Conservation (phyloP, 768 basidiomycete species). For the Kwoniella newhampshirensis region DNA sequence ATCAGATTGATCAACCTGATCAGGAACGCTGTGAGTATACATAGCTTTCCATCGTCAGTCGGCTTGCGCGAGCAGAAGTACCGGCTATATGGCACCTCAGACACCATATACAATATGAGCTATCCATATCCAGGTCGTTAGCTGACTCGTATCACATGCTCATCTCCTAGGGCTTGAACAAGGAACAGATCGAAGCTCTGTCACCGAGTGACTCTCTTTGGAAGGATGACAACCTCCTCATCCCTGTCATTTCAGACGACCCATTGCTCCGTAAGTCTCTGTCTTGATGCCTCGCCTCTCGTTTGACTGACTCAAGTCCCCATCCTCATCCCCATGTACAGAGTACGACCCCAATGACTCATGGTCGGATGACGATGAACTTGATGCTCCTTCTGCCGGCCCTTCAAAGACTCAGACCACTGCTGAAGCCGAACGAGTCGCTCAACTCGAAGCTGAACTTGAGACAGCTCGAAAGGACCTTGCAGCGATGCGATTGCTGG, state of each 20-base stretch:
- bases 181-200: conserved; percentile 17
- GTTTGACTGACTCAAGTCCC: too few relatives aligned
- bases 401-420: conserved; percentile 13
- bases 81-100: background rate
- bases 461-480: conserved; percentile 61
- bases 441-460: conserved; percentile 65
- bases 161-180: conserved; percentile 11
- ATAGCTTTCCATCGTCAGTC: too few relatives aligned
- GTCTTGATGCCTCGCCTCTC: too few relatives aligned
- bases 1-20: conserved; percentile 86
- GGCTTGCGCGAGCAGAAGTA: too few relatives aligned
- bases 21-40: conserved; percentile 57
- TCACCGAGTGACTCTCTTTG: conserved; percentile 62
- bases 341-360: conserved; percentile 68
- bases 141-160: background rate
- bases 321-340: too few relatives aligned
- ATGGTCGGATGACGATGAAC: conserved; percentile 62
- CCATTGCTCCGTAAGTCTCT: conserved; percentile 83
- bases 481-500: conserved; percentile 52
- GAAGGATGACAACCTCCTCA: conserved; percentile 72
- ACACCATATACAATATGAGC: too few relatives aligned
- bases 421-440: conserved; percentile 56
- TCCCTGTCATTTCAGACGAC: conserved; percentile 80
- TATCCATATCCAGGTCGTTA: too few relatives aligned
- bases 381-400: conserved; percentile 14